Evolutionary conservation across 1,139 yeast species (phyloP), one percentile per base, ranked within the genome.

Genomic region (Fermentozyma sake): DNA sequence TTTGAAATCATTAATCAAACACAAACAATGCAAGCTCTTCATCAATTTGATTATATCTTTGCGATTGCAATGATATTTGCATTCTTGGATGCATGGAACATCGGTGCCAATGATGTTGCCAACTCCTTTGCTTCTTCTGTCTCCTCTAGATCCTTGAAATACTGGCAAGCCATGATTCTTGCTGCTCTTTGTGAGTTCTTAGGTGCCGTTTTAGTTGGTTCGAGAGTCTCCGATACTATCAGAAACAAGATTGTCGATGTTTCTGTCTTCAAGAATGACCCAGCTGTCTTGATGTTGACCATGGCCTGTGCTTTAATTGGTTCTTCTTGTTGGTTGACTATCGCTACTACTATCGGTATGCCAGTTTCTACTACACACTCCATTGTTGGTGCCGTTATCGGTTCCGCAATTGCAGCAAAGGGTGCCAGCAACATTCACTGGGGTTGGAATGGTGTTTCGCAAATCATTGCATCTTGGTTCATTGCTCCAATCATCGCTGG

Each of bases 101-200:
- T 79, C 44, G 93, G 93, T 31, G 93, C 91, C 23, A 81, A 82
- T 48, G 91, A 81, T 64, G 87, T 80, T 34, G 83, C 91, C 20
- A 81, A 82, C 59, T 80, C 91, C 4, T 81, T 79, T 49, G 82
- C 89, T 1, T 77, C 87, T 2, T 75, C 84, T 3, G 76, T 34
- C 2, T 76, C 87, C 4, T 78, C 89, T 8, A 61, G 83, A 42
- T 72, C 86, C 14, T 59, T 81, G 37, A 72, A 72, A 32, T 79
- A 79, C 51, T 74, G 82, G 75, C 91, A 81, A 54, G 89, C 87
- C 14, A 76, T 78, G 81, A 40, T 77, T 19, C 55, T 80, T 27
- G 85, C 85, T 0, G 81, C 74, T 20, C 46, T 77, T 26, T 75
- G 79, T 61, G 89, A 80, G 53, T 78, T 79, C 44, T 55, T 79